Evolutionary conservation across 441 rosid species (phyloP).

Genomic region (Euphorbia celastroides): DNA sequence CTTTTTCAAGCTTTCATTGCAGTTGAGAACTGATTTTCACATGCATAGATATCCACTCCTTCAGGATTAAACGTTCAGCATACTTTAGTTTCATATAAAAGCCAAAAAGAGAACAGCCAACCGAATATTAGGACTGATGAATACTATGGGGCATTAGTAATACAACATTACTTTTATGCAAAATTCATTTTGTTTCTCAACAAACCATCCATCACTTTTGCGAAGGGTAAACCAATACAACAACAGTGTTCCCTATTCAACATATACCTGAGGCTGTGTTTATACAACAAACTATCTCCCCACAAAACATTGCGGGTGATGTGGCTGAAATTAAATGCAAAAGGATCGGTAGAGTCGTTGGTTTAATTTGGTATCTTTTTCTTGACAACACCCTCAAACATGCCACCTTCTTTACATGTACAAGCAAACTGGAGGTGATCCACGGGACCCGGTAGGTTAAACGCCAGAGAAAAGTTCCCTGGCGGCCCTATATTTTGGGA

Average conservation of each 20-base stretch:
- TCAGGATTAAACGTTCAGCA: neutral
- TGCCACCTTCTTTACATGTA: constrained; percentile 44
- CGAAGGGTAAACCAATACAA: too few species aligned
- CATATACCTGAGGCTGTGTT: neutral
- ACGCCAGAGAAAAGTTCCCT: constrained; percentile 58
- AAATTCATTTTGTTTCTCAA: neutral
- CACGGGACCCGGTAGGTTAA: constrained; percentile 77
- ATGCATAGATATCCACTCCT: too few species aligned
- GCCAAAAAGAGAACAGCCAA: neutral
- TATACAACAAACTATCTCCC: neutral
- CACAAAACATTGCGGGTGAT: too few species aligned
- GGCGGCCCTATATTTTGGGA: constrained; percentile 66
- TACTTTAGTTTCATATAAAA: neutral
- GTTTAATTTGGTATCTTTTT: neutral
- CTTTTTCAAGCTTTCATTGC: too few species aligned
- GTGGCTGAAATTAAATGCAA: neutral
- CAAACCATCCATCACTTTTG: neutral
- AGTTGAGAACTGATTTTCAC: too few species aligned
- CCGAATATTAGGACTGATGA: neutral
- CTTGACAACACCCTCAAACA: constrained; percentile 50
- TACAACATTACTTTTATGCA: neutral
- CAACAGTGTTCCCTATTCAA: neutral
- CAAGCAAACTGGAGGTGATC: constrained; percentile 40
- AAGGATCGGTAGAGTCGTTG: too few species aligned
- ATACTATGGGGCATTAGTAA: neutral